Evolutionary conservation across 495 filamentous ascomycete species (phyloP), one percentile per base, ranked within the genome.

Genomic region (Daldinia caldariorum): DNA sequence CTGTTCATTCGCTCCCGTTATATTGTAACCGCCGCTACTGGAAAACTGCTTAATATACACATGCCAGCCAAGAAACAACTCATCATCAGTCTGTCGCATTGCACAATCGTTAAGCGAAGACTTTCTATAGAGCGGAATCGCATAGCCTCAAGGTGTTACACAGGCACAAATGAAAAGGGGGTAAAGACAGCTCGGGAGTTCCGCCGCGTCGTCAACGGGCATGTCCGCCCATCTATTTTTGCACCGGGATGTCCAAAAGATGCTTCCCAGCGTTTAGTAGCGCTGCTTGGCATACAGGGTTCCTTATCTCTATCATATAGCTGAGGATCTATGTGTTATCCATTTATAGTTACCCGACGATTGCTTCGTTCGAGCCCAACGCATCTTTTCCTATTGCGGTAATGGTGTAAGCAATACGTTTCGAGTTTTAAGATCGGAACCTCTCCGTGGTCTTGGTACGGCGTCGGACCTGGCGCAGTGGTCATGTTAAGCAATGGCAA

Each of bases 161-260:
- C 29, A 32, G 26, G 29, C 26, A 53, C n/a, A 32, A 32, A n/a
- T 14, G 20, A 22, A 26, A 59, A 59, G 26, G 57, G 57, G 57
- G 57, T 16, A 43, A 43, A 31, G 38, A 57, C 34, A 57, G 13
- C 10, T 26, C 38, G 18, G 14, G 37, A 43, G 49, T 49, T 45
- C 62, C 58, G 66, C 51, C 29, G 26, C 49, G 49, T 39, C 9
- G 18, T 47, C 9, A 16, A 37, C 53, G 58, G 58, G 31, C 43
- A 29, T 51, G 16, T 66, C 61, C 51, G 63, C 57, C 64, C 64
- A 61, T 58, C 68, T 71, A 66, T 66, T 71, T 66, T 62, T 66
- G 61, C 60, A 54, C 29, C 53, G 51, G 57, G 6, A 38, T 35
- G 68, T 54, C 58, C 35, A 66, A 53, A 5, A 64, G 38, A 56